A percentile compares a stretch with the other conserved stretches of the same genome.
Evolutionary conservation across 768 basidiomycete species (phyloP).

Genomic region (Infundibulicybe gibba): DNA sequence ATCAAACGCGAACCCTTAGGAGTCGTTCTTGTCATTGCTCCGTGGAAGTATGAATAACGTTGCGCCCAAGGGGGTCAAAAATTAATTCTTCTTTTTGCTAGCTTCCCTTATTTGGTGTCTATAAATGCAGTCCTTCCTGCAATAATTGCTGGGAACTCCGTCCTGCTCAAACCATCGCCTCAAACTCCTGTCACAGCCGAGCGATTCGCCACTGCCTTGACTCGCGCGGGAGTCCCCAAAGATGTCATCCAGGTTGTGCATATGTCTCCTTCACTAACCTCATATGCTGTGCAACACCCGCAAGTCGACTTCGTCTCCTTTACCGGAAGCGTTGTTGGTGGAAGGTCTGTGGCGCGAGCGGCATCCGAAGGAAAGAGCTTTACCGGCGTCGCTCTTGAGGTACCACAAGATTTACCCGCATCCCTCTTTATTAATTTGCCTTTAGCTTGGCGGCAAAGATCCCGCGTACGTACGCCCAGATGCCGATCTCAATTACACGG

Average conservation of each 20-base stretch:
- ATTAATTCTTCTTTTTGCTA: slow-evolving; percentile 21
- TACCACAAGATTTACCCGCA: slow-evolving; percentile 18
- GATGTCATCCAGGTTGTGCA: slow-evolving; percentile 76
- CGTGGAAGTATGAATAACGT: slow-evolving; percentile 73
- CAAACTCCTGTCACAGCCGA: slow-evolving; percentile 92
- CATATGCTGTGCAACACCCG: slow-evolving; percentile 58
- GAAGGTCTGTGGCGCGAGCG: slow-evolving; percentile 67
- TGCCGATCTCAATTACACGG: slow-evolving; percentile 80
- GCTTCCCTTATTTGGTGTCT: slow-evolving; percentile 86
- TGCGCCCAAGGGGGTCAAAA: not conserved
- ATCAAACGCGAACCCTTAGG: slow-evolving; percentile 86
- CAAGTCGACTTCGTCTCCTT: slow-evolving; percentile 82
- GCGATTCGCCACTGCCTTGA: slow-evolving; percentile 65
- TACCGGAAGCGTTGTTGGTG: slow-evolving; percentile 82
- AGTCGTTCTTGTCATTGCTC: slow-evolving; percentile 82
- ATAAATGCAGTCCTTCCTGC: slow-evolving; percentile 93
- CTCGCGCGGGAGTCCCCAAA: slow-evolving; percentile 74
- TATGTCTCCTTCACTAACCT: slow-evolving; percentile 59
- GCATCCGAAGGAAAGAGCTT: slow-evolving; percentile 67
- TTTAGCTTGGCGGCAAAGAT: slow-evolving; percentile 92
- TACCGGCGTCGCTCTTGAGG: slow-evolving; percentile 87
- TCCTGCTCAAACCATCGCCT: slow-evolving; percentile 93
- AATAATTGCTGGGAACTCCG: slow-evolving; percentile 85
- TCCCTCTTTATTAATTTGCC: not conserved
- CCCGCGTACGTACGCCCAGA: slow-evolving; percentile 93